Conservation (phyloP, 352 stramenopile genomes). For the Phytophthora crassamura region DNA sequence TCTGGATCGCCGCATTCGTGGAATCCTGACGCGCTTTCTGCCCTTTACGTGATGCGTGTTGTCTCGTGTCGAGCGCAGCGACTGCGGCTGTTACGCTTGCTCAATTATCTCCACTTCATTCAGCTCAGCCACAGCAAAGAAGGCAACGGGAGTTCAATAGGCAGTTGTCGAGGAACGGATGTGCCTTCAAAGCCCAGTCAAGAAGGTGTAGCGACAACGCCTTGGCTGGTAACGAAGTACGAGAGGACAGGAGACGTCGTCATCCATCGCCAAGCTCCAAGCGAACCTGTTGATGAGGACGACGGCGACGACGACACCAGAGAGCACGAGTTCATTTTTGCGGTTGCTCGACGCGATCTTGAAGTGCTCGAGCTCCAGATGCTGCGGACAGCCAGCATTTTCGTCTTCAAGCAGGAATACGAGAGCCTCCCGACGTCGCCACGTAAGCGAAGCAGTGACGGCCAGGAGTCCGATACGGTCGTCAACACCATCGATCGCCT, state of each 20-base stretch:
- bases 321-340: conserved; percentile 49
- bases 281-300: conserved; percentile 1
- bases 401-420: conserved; percentile 57
- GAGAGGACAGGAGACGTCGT: conserved; percentile 34
- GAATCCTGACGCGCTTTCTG: conserved; percentile 40
- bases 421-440: conserved; percentile 32
- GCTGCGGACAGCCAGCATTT: conserved; percentile 50
- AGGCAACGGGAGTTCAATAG: not conserved
- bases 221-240: conserved; percentile 26
- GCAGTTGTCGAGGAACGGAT: not conserved
- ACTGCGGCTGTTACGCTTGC: conserved; percentile 45
- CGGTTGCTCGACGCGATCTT: conserved; percentile 45
- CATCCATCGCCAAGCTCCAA: conserved; percentile 6
- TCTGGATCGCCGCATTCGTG: conserved; percentile 7
- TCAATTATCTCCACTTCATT: conserved; percentile 64
- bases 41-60: conserved; percentile 50
- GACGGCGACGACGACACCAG: not conserved
- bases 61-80: conserved; percentile 48
- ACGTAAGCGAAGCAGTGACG: conserved; percentile 3
- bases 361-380: conserved; percentile 54
- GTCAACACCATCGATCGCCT: conserved; percentile 55
- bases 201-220: not conserved
- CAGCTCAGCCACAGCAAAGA: conserved; percentile 15
- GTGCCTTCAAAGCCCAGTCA: not conserved
- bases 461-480: not conserved